Evolutionary conservation across 805 yeast species (phyloP).

Genomic region (Candida manassasensis): DNA sequence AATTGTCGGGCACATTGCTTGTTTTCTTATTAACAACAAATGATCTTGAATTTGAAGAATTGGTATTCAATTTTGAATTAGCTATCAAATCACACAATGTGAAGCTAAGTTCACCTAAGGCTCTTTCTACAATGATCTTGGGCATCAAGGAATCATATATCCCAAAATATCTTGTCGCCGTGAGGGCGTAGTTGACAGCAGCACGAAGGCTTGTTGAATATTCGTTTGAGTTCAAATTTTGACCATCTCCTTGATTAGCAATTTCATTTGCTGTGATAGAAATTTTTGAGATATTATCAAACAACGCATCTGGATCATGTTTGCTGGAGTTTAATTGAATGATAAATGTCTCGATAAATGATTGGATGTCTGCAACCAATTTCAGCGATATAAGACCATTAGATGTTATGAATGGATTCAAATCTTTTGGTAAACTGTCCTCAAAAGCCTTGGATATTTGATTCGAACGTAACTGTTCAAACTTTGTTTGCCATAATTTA

Average conservation of each 20-base stretch:
- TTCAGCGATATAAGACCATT: slow-evolving; percentile 46
- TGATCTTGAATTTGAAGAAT: slow-evolving; percentile 7
- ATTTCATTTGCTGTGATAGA: slow-evolving; percentile 43
- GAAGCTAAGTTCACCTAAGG: slow-evolving; percentile 69
- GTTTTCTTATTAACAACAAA: slow-evolving; percentile 1
- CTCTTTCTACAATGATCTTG: slow-evolving; percentile 62
- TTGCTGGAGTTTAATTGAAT: slow-evolving; percentile 23
- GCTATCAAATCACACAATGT: slow-evolving; percentile 59
- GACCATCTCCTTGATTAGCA: slow-evolving; percentile 28
- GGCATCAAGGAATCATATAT: slow-evolving; percentile 62
- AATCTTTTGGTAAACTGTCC: slow-evolving; percentile 16
- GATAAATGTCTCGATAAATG: slow-evolving; percentile 45
- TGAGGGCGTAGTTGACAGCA: slow-evolving; percentile 67
- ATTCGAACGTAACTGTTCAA: slow-evolving; percentile 43
- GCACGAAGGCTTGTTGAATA: slow-evolving; percentile 52
- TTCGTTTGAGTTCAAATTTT: slow-evolving; percentile 26
- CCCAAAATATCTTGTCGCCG: slow-evolving; percentile 71
- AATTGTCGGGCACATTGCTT: slow-evolving; percentile 12
- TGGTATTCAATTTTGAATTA: slow-evolving; percentile 41
- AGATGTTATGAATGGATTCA: slow-evolving; percentile 26
- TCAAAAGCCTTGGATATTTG: slow-evolving; percentile 18
- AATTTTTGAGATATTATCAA: slow-evolving; percentile 48
- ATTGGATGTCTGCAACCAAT: slow-evolving; percentile 42
- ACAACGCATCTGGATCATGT: slow-evolving; percentile 37
- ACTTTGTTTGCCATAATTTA: slow-evolving; percentile 47